Conservation (phyloP, 2,329 filamentous ascomycete species). For the Cladobotryum protrusum region DNA sequence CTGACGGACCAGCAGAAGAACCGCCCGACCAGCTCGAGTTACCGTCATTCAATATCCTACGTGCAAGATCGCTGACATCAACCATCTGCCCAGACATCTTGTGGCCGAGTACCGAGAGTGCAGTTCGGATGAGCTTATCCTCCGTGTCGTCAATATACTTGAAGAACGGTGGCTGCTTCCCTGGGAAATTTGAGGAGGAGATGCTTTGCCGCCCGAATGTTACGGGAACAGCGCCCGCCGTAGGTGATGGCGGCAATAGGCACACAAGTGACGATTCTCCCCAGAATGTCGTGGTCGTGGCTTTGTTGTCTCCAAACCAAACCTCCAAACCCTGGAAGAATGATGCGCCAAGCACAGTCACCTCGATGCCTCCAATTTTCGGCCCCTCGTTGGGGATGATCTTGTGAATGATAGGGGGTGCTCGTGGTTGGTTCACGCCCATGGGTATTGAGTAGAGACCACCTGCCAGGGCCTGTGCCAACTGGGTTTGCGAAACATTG, state of each 20-base stretch:
- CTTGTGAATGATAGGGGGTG: constrained; percentile 63
- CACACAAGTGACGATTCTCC: constrained; percentile 74
- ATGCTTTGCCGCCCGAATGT: constrained; percentile 55
- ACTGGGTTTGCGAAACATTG: constrained; percentile 36
- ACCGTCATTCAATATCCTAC: constrained; percentile 51
- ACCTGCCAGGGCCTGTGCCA: constrained; percentile 42
- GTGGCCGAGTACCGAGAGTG: constrained; percentile 56
- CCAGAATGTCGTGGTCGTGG: constrained; percentile 72
- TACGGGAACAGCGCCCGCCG: constrained; percentile 63
- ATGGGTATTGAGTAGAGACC: constrained; percentile 47
- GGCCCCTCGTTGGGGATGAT: constrained; percentile 79
- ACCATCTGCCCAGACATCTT: constrained; percentile 60
- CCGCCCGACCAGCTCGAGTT: constrained; percentile 41
- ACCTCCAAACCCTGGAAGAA: constrained; percentile 75
- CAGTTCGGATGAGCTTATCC: constrained; percentile 61
- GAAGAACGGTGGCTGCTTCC: constrained; percentile 49
- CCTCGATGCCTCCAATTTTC: constrained; percentile 76
- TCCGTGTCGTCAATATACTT: constrained; percentile 69
- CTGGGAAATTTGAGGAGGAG: constrained; percentile 29
- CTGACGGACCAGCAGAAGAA: constrained; percentile 31
- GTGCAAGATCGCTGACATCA: constrained; percentile 55
- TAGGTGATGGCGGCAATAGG: constrained; percentile 63
- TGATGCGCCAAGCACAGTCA: constrained; percentile 73
- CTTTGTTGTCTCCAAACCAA: constrained; percentile 65
- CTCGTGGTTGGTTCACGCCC: constrained; percentile 41